Base-by-base conservation (phyloP, 2,329 filamentous ascomycete genomes). In the Ceratocystis eucalypticola region DNA sequence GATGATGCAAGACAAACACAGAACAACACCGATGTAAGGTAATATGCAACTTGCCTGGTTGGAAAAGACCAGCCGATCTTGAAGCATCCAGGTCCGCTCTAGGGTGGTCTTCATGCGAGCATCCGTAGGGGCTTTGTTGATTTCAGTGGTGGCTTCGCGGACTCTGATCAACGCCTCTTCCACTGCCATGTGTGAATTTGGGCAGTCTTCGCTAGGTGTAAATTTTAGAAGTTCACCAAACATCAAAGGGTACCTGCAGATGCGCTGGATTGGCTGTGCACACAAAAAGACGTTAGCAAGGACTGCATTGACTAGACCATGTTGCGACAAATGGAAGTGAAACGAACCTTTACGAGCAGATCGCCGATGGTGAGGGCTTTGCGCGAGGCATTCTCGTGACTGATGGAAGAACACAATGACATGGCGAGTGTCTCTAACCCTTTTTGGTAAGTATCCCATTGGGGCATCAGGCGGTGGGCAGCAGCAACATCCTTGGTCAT, bases 161-260 rank as follows among this genome's bases (percentile, higher is more conserved):
- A 96, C 78, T 62, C 85, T 81, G 65, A 85, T 82, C 41, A 95
- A 78, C 0, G 88, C 82, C 69, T 85, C 87, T 68, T 91, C 86
- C 20, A 97, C 84, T 65, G 90, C 87, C 73, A 88, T 85, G 74
- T 96, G 88, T 0, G 91, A 88, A 68, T 85, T 85, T 0, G 91
- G 91, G 71, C 91, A 95, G 72, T 97, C 93, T 66, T 83, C 86
- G 1, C 90, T 88, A 1, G 91, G 89, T 0, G 92, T 96, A 70
- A 87, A 82, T 71, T 88, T 92, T 68, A 92, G 80, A 7, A 99
- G 80, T 71, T 96, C 91, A 4, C 85, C 82, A 72, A 97, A 92
- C 1, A 97, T 79, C 3, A 99, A 79, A 10, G 91, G 91, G 72
- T 97, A 97, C 76, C 88, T 91, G 78, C 91, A 96, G 25, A 96